Base-by-base conservation (phyloP, 495 filamentous ascomycete genomes). In the Stereocaulon alpinum region DNA sequence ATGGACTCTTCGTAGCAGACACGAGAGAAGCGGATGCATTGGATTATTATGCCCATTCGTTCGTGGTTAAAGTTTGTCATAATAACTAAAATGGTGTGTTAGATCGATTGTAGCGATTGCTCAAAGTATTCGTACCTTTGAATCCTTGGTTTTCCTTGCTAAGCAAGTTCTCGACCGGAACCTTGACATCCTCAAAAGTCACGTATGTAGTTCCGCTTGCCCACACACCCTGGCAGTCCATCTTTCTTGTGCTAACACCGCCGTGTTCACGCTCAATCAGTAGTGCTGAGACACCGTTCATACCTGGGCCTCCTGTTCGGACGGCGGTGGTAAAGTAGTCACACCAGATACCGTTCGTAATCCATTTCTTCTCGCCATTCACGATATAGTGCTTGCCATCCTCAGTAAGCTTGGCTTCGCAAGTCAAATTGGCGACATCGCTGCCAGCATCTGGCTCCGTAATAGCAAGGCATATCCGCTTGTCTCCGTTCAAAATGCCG, bases 41-140 rank as follows among this genome's bases (percentile, higher is more conserved):
- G 93, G 77, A 98, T 98, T 73, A 96, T 90, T 72, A 97, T 97
- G 50, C 93, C 93, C 62, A 98, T 89, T 54, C 93, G 87, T 75
- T 97, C 93, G 79, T 97, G 93, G 80, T 98, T 98, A 79, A 98
- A 98, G 79, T 98, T 98, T 60, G 90, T 94, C 90, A 96, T 94
- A 76, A 94, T 87, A 56, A 90, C 90, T 79, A 50, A 10, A 37
- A 20, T 10, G 4, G 34, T 61, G 54, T 60, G 18, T 62, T n/a
- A 64, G 42, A 48, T 50, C 63, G 44, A 64, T 55, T 61, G 15
- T 0, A 9, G 20, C 24, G 30, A 15, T 14, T 12, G 24, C 22
- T 40, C 0, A 41, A 24, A 2, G 29, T 5, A 15, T 14, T 58
- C 66, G 57, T 62, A 81, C 82, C 82, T 73, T 91, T 90, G 81